These are phyloP conservation scores for Eutypa lata DNA, from an alignment of 2,329 filamentous ascomycete genomes.

Conservation along the genomic window DNA sequence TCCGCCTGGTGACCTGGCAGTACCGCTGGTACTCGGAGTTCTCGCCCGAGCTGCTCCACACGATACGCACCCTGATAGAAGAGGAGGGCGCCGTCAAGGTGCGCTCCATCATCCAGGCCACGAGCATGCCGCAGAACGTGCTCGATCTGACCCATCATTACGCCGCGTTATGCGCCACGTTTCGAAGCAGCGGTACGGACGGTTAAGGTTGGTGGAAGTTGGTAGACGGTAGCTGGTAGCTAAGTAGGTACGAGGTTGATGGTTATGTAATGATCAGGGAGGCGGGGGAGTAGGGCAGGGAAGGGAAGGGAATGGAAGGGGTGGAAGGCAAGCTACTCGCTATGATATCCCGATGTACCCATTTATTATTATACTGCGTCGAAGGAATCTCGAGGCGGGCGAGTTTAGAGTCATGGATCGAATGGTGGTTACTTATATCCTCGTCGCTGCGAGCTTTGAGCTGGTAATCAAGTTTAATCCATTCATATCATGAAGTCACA, in stretches of 20 bases:
- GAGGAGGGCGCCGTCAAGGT: constrained; percentile 98
- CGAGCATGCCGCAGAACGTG: constrained; percentile 87
- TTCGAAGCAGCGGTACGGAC: constrained; percentile 90
- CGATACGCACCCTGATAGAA: constrained; percentile 89
- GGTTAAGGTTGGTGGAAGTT: constrained; percentile 46
- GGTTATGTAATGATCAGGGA: not conserved
- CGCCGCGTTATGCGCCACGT: constrained; percentile 88
- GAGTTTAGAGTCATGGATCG: no score
- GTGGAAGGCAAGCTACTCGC: not conserved
- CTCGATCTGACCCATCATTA: constrained; percentile 96
- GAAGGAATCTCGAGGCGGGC: not conserved
- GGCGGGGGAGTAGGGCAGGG: no score
- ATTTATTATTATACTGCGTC: not conserved
- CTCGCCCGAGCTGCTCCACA: constrained; percentile 83
- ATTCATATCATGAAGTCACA: constrained; percentile 8
- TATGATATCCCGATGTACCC: constrained; percentile 1
- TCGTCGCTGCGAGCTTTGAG: not conserved
- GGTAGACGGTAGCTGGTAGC: no score
- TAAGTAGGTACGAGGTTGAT: not conserved
- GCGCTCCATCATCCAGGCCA: constrained; percentile 93
- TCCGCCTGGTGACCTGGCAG: constrained; percentile 93
- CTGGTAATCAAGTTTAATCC: not conserved
- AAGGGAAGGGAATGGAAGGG: not conserved
- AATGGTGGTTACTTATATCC: not conserved
- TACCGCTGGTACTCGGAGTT: constrained; percentile 99